Conservation (phyloP, 2,329 filamentous ascomycete species). For the Coniella vitis region DNA sequence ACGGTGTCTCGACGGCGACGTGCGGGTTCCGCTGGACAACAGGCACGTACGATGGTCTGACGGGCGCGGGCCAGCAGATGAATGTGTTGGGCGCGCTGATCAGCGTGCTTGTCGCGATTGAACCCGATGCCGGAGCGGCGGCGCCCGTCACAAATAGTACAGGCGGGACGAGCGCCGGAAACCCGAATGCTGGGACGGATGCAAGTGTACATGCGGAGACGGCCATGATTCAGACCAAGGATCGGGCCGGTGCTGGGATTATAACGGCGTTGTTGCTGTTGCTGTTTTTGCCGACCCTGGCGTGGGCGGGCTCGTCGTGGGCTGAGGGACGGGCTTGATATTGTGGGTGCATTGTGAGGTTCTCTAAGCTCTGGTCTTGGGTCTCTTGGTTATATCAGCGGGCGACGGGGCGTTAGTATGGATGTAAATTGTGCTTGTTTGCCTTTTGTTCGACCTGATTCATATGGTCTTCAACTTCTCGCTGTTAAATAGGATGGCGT, state of each 20-base stretch:
- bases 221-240: constrained; percentile 23
- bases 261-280: constrained; percentile 31
- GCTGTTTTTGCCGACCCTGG: constrained; percentile 26
- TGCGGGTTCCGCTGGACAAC: constrained; percentile 46
- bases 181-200: constrained; percentile 24
- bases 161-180: constrained; percentile 34
- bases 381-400: too few relatives aligned
- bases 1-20: constrained; percentile 31
- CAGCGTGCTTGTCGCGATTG: constrained; percentile 32
- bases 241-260: constrained; percentile 35
- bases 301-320: constrained; percentile 28
- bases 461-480: too few relatives aligned
- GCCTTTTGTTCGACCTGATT: too few relatives aligned
- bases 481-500: too few relatives aligned
- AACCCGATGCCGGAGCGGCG: constrained; percentile 2
- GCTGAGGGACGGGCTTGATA: background rate
- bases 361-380: too few relatives aligned
- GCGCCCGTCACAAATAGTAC: constrained; percentile 32
- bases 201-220: constrained; percentile 4
- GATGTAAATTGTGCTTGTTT: too few relatives aligned
- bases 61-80: constrained; percentile 46
- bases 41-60: constrained; percentile 38
- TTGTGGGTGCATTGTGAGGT: too few relatives aligned
- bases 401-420: too few relatives aligned
- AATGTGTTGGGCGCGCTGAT: constrained; percentile 43